Evolutionary conservation across 345 rosid genomes (phyloP), one percentile per base, ranked within the genome.

Genomic region (Rhizophora apiculata): DNA sequence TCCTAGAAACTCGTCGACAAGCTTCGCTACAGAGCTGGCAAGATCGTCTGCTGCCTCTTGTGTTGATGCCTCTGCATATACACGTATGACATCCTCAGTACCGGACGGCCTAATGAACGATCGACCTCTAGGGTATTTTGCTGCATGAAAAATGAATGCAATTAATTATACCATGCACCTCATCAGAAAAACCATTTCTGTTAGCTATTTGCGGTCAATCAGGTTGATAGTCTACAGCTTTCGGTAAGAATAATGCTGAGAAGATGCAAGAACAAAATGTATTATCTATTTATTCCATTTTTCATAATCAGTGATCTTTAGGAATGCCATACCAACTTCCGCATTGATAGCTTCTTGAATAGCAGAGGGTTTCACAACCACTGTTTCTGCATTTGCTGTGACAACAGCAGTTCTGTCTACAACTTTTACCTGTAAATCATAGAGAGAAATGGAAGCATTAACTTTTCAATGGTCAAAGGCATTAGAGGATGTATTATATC

Each of bases 1-100:
- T 67, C 90, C 96, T n/a, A 90, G 86, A 77, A 80, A 80, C 64
- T 65, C 74, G 70, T 88, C 89, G 31, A 82, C 96, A 53, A 90
- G 81, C 78, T 82, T 73, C 37, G 91, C 88, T 24, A 89, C 91
- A 63, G 90, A 85, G 59, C 77, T 72, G 54, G 91, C 97, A 60
- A 92, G 86, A 73, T 81, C 75, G 67, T 89, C 96, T 24, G 91
- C 96, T 76, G 75, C 87, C 73, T 85, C 96, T 72, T 95, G 92
- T 1, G 89, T 85, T 11, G 94, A 82, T 46, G 99, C 97, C 78
- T 95, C 99, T 0, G 99, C 94, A 81, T 95, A 95, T 16, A 90
- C 96, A 24, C 94, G 92, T 66, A 92, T 69, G 19, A 92, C 96
- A 77, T 95, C 99, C 81, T 95, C 98, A 6, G 99, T 95, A 51